phyloP scores from a whole-genome alignment of 257 asterid genomes.

The Gentiana macrophylla region DNA sequence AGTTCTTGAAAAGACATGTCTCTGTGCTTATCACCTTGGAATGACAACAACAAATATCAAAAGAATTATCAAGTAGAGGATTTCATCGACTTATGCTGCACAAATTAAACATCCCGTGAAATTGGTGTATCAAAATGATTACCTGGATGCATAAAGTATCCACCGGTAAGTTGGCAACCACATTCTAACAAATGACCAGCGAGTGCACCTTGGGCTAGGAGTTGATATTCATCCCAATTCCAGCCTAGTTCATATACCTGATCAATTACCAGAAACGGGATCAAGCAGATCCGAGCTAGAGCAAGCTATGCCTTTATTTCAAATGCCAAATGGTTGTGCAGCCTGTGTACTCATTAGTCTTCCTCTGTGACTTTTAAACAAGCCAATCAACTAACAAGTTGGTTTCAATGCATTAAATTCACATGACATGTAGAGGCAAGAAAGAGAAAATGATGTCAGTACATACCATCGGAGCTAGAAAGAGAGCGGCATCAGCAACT shows the following conservation, averaged over 20 bases:
- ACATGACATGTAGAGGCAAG: neutral
- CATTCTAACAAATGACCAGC: constrained; percentile 97
- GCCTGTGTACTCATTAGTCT: too few relatives aligned
- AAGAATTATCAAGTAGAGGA: constrained; percentile 5
- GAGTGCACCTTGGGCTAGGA: constrained; percentile 86
- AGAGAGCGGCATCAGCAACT: constrained; percentile 95
- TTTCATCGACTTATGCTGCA: neutral
- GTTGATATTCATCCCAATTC: constrained; percentile 84
- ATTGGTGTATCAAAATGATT: constrained; percentile 3
- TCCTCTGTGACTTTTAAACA: too few relatives aligned
- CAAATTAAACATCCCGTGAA: too few relatives aligned
- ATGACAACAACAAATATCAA: constrained; percentile 5
- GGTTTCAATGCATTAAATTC: too few relatives aligned
- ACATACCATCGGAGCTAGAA: constrained; percentile 89
- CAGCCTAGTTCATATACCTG: constrained; percentile 95
- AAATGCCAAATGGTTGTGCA: too few relatives aligned
- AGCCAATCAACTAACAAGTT: too few relatives aligned
- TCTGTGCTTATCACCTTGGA: constrained; percentile 69
- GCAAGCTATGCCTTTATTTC: too few relatives aligned
- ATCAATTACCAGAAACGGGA: constrained; percentile 13
- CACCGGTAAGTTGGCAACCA: constrained; percentile 99
- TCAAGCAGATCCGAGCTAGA: neutral
- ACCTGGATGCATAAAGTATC: constrained; percentile 98
- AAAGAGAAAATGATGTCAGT: constrained; percentile 1
- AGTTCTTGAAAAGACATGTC: constrained; percentile 66